These are phyloP conservation scores for Carex myosuroides DNA, from an alignment of 176 grass and related monocot genomes.

Conservation along the genomic window DNA sequence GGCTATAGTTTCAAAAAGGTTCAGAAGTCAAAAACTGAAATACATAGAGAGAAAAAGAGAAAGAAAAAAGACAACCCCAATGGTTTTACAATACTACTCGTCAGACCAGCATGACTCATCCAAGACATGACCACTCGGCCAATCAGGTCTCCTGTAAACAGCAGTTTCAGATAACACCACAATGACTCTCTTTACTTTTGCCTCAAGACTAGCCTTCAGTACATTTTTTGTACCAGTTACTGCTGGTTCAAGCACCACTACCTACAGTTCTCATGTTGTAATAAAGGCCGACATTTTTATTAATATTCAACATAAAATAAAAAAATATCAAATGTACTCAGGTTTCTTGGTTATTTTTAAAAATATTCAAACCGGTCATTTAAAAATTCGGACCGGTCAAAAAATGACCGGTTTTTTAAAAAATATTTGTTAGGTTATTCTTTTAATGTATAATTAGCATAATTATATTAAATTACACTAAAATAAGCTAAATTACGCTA, in stretches of 20 bases:
- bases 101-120: constrained; percentile 69
- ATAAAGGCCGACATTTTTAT: too few species aligned
- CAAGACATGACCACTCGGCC: constrained; percentile 36
- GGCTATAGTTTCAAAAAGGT: neutral
- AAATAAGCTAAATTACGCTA: too few species aligned
- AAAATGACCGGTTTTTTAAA: too few species aligned
- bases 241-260: constrained; percentile 47
- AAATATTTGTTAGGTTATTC: too few species aligned
- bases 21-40: neutral
- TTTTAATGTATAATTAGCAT: too few species aligned
- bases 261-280: constrained; percentile 17
- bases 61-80: constrained; percentile 28
- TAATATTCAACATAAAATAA: too few species aligned
- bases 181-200: constrained; percentile 35
- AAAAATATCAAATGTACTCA: too few species aligned
- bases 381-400: too few species aligned
- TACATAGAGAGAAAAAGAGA: neutral
- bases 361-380: too few species aligned
- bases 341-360: too few species aligned
- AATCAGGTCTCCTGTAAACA: constrained; percentile 31
- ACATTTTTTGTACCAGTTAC: constrained; percentile 56
- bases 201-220: constrained; percentile 34
- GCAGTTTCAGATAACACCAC: constrained; percentile 52
- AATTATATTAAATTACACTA: too few species aligned
- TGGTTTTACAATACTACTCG: constrained; percentile 38